A percentile compares a stretch with the other conserved stretches of the same genome.
These are phyloP conservation scores for Ophiosphaerella herpotricha DNA, from an alignment of 2,329 filamentous ascomycete genomes.

Conservation along the genomic window DNA sequence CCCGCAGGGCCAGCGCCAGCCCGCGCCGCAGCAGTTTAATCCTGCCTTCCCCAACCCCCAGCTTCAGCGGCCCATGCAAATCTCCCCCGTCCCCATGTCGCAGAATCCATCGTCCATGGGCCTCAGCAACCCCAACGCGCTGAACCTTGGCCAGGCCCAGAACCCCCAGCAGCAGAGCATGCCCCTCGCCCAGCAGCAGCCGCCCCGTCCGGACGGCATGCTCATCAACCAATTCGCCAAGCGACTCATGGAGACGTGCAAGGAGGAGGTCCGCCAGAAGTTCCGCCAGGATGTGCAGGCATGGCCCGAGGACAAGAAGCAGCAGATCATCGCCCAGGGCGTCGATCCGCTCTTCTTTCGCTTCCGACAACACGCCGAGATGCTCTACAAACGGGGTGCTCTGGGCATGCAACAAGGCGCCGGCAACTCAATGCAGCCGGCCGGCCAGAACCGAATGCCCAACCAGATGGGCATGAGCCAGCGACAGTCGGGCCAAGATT, in stretches of 20 bases:
- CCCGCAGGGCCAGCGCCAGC: constrained; percentile 41
- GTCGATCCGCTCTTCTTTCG: constrained; percentile 57
- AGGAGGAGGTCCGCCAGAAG: constrained; percentile 54
- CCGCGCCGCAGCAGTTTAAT: constrained; percentile 50
- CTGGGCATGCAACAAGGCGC: constrained; percentile 16
- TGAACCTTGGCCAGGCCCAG: constrained; percentile 33
- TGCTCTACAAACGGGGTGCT: constrained; percentile 29
- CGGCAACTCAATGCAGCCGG: constrained; percentile 42
- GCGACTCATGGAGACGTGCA: constrained; percentile 53
- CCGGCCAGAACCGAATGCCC: constrained; percentile 32
- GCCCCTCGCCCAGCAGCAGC: constrained; percentile 26
- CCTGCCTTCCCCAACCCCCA: constrained; percentile 53
- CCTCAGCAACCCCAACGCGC: constrained; percentile 30
- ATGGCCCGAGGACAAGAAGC: constrained; percentile 53
- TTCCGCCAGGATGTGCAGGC: constrained; percentile 49
- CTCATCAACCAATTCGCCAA: constrained; percentile 53
- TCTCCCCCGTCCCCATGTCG: constrained; percentile 53
- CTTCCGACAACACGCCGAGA: constrained; percentile 55
- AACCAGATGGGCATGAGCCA: constrained; percentile 34
- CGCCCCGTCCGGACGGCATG: constrained; percentile 28
- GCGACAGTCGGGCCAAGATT: constrained; percentile 36
- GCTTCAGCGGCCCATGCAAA: constrained; percentile 56
- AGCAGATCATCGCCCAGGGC: constrained; percentile 50
- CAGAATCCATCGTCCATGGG: constrained; percentile 40
- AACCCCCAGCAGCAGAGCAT: constrained; percentile 39